Base-by-base conservation (phyloP, 108 stramenopile genomes). In the Nitzschia inconspicua region DNA sequence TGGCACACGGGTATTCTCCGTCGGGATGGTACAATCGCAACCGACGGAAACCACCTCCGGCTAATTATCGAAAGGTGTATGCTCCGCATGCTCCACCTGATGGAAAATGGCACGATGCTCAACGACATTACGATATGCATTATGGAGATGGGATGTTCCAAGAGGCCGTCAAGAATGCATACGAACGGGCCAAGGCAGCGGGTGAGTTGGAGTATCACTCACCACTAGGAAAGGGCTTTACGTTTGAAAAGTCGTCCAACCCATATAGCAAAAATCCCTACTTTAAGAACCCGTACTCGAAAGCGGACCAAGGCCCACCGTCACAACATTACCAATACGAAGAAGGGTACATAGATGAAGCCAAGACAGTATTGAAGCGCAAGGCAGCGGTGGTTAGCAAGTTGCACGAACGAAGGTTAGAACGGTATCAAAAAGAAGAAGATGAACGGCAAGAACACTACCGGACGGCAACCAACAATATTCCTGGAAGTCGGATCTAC, bases 121-220 rank as follows among this genome's bases (percentile, higher is more conserved):
- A 84, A 37, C 62, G 70, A 39, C 88, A 89, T 66, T 87, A 71
- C 31, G 91, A 93, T 47, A 85, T 88, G 84, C 91, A 93, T 57
- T 93, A 93, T 46, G 91, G 91, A 30, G 74, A 86, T 43, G 91
- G 91, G 8, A 85, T 89, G 77, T 79, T 80, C 70, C 73, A 60
- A 31, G 86, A 93, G 44, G 86, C 83, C 18, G 72, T 93, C 0
- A 80, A 79, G 58, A 50, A 68, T 35, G 85, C 86, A 8, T 54
- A 73, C 13, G 70, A 72, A 41, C 66, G 85, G 26, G 82, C 82
- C 9, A 66, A 88, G 47, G 53, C 41, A n/a, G 46, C 71, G 22
- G 68, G 50, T 36, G 80, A 74, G 22, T 78, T 68, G 26, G 84
- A 83, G 4, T 93, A 93, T 65, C 71, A 77, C 65, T 83, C 81